phyloP scores from a whole-genome alignment of 495 filamentous ascomycete genomes.

The Aspergillus campestris region DNA sequence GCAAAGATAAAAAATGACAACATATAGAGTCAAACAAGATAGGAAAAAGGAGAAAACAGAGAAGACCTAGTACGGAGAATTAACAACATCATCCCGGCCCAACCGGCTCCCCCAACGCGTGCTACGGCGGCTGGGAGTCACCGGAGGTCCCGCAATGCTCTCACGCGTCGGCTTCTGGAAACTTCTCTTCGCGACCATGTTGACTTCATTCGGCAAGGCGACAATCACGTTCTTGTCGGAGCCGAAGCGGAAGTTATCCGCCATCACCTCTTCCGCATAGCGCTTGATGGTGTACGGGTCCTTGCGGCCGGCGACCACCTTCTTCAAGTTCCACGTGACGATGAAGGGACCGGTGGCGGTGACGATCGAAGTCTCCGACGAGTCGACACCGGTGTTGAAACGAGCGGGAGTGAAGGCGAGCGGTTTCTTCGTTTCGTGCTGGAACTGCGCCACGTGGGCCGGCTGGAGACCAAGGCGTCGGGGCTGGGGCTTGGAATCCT shows the following conservation, averaged over 20 bases:
- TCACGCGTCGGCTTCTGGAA: conserved; percentile 86
- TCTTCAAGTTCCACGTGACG: conserved; percentile 91
- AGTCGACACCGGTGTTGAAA: conserved; percentile 85
- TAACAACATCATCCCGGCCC: conserved; percentile 69
- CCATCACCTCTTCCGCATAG: conserved; percentile 89
- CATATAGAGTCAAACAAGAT: conserved; percentile 3
- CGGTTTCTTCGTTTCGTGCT: conserved; percentile 81
- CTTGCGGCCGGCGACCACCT: conserved; percentile 66
- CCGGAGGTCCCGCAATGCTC: conserved; percentile 70
- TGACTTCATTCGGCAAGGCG: conserved; percentile 91
- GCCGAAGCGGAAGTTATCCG: conserved; percentile 98
- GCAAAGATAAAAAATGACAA: conserved; percentile 14
- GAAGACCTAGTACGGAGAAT: conserved; percentile 61
- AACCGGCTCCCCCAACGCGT: conserved; percentile 47
- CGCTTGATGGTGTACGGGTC: conserved; percentile 94
- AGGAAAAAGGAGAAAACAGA: conserved; percentile 1
- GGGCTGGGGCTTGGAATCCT: conserved; percentile 88
- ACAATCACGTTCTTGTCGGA: conserved; percentile 97
- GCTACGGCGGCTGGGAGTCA: conserved; percentile 42
- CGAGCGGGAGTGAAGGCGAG: conserved; percentile 83
- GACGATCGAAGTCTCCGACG: conserved; percentile 81
- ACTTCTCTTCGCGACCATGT: conserved; percentile 82
- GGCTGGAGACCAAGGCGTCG: conserved; percentile 82
- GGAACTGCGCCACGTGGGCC: conserved; percentile 89
- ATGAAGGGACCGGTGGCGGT: conserved; percentile 97